Percentiles rank a stretch among this genome's conserved stretches.
Conservation (phyloP, 768 basidiomycete genomes). For the Lactarius hatsudake region DNA sequence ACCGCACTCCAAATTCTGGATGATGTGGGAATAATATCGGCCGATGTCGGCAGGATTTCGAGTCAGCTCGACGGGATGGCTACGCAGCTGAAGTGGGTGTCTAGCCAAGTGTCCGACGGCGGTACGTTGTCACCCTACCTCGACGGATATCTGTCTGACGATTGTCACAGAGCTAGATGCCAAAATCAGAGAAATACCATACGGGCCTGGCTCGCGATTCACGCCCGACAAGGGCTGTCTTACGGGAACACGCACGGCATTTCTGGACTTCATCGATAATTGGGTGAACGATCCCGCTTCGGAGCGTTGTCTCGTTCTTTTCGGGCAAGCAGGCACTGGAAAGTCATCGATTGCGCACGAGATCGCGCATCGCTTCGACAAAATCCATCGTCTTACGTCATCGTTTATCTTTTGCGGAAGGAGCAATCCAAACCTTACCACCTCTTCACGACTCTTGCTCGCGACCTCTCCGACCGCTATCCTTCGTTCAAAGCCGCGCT, state of each 20-base stretch:
- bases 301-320: background rate
- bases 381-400: background rate
- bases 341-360: background rate
- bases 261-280: background rate
- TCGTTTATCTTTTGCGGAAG: background rate
- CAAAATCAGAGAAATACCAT: background rate
- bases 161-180: background rate
- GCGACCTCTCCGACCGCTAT: background rate
- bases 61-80: background rate
- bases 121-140: background rate
- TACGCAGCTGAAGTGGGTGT: background rate
- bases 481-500: background rate
- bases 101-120: background rate
- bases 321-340: background rate
- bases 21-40: background rate
- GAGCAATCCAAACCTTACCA: slow-evolving; percentile 1
- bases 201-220: background rate
- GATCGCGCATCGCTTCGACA: background rate
- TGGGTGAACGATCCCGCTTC: background rate
- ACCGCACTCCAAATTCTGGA: background rate
- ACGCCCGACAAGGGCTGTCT: background rate
- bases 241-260: background rate
- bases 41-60: background rate
- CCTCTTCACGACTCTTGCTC: background rate
- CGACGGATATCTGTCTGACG: background rate